A percentile compares a stretch with the other conserved stretches of the same genome.
Conservation (phyloP, 257 asterid species). For the Solanum neorickii region DNA sequence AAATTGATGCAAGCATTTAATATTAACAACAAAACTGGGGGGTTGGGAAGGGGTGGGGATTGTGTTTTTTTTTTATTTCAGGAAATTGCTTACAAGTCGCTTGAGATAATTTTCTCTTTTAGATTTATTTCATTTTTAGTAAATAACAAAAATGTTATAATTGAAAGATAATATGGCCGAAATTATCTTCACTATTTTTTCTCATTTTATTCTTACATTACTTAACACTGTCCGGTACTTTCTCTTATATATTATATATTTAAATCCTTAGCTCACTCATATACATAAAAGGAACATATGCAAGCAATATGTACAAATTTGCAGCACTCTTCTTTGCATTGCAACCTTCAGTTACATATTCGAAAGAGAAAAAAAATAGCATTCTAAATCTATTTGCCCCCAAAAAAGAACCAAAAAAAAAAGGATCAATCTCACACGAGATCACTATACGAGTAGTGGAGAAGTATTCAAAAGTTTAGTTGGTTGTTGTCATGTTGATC, state of each 20-base stretch:
- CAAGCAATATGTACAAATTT: neutral
- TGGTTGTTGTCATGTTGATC: neutral
- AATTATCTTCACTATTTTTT: neutral
- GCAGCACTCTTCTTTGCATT: neutral
- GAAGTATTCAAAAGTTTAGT: neutral
- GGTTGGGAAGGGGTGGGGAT: neutral
- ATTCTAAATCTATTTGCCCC: neutral
- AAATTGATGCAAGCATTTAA: neutral
- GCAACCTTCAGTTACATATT: neutral
- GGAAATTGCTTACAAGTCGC: no score
- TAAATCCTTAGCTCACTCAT: neutral
- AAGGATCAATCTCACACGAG: neutral
- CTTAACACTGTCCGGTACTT: neutral
- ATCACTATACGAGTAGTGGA: neutral
- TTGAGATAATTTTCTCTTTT: neutral
- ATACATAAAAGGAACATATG: neutral
- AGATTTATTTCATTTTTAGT: neutral
- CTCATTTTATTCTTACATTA: neutral
- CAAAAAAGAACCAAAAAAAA: neutral
- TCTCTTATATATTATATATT: neutral
- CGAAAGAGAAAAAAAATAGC: neutral
- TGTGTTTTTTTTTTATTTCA: neutral
- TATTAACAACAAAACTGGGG: neutral
- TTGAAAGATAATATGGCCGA: neutral
- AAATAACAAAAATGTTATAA: neutral